These are phyloP conservation scores for Neocatenulostroma microsporum DNA, from an alignment of 2,329 filamentous ascomycete genomes.

Conservation along the genomic window DNA sequence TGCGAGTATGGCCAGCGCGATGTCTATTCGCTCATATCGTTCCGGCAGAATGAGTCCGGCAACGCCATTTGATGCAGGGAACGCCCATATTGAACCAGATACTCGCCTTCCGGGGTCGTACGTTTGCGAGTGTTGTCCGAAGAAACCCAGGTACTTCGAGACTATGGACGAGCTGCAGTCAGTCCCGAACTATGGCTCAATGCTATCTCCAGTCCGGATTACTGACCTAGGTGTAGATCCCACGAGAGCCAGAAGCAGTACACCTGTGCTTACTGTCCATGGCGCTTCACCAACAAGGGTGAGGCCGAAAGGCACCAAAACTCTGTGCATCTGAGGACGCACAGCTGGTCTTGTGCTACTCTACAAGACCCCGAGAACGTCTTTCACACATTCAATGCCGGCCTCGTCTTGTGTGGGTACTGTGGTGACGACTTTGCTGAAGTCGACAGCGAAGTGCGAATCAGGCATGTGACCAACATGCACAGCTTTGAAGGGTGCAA, in stretches of 20 bases:
- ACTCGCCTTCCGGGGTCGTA: slow-evolving; percentile 51
- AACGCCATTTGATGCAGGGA: no score
- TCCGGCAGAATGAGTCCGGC: no score
- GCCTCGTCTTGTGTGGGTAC: slow-evolving; percentile 84
- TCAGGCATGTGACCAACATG: slow-evolving; percentile 77
- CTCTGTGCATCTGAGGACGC: slow-evolving; percentile 79
- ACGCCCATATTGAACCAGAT: no score
- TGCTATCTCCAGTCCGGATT: neutral
- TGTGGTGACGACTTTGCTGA: slow-evolving; percentile 93
- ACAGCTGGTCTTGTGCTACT: slow-evolving; percentile 95
- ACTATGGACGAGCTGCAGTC: slow-evolving; percentile 76
- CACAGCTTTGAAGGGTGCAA: slow-evolving; percentile 99
- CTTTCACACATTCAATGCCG: slow-evolving; percentile 62
- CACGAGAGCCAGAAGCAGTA: slow-evolving; percentile 97
- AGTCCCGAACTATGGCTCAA: slow-evolving; percentile 14
- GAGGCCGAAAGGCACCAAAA: slow-evolving; percentile 96
- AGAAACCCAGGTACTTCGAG: slow-evolving; percentile 94
- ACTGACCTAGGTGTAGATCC: slow-evolving; percentile 55
- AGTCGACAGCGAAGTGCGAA: slow-evolving; percentile 78
- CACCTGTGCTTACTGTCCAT: slow-evolving; percentile 83
- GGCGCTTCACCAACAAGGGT: slow-evolving; percentile 98
- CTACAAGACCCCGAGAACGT: slow-evolving; percentile 65
- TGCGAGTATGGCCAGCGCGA: neutral
- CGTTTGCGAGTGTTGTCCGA: slow-evolving; percentile 92
- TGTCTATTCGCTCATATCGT: neutral